Evolutionary conservation across 2,329 filamentous ascomycete genomes (phyloP).

Genomic region (Exophiala viscosa): DNA sequence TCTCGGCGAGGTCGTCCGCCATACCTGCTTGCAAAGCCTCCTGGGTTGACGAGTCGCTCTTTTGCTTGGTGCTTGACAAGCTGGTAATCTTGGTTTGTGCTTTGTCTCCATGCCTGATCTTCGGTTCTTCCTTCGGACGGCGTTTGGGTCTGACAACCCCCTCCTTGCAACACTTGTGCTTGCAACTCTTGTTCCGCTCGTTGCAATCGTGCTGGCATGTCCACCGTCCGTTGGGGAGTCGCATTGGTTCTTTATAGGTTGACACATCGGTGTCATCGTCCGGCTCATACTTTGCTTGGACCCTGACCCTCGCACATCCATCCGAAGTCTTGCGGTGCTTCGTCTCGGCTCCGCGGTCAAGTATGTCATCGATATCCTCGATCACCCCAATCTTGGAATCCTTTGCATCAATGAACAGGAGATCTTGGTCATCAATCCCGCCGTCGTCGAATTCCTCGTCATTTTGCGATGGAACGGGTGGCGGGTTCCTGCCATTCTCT

Average conservation of each 20-base stretch:
- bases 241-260: constrained; percentile 40
- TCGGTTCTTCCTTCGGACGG: constrained; percentile 30
- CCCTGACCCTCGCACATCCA: constrained; percentile 10
- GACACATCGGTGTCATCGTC: constrained; percentile 10
- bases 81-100: constrained; percentile 17
- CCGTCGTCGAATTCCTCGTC: constrained; percentile 53
- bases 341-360: constrained; percentile 6
- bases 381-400: constrained; percentile 55
- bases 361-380: constrained; percentile 31
- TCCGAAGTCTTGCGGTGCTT: constrained; percentile 25
- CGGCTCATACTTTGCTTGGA: neutral
- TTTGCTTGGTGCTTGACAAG: constrained; percentile 3
- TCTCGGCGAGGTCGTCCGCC: neutral
- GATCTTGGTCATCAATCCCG: constrained; percentile 51
- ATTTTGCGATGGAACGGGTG: neutral
- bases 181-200: constrained; percentile 58
- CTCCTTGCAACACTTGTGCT: constrained; percentile 68
- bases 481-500: constrained; percentile 18
- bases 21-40: neutral
- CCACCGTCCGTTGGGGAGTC: constrained; percentile 68
- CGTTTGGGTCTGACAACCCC: constrained; percentile 64
- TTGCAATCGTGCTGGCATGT: constrained; percentile 69
- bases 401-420: constrained; percentile 42
- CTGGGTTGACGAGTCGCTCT: neutral
- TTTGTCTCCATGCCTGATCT: constrained; percentile 6